These are phyloP conservation scores for Penicillium lagena DNA, from an alignment of 495 filamentous ascomycete species.

Conservation along the genomic window DNA sequence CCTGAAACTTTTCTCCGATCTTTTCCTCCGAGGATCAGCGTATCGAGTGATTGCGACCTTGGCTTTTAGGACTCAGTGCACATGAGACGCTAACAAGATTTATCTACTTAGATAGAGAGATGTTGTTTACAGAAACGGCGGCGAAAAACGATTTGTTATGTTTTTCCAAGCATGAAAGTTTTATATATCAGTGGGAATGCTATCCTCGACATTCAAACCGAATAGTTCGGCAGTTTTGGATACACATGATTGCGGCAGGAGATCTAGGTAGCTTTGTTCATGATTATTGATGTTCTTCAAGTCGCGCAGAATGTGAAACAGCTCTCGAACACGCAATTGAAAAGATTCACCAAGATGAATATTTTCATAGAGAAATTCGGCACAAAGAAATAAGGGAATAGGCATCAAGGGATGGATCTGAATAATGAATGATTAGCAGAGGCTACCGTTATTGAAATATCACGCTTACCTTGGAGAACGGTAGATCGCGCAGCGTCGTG, in stretches of 20 bases:
- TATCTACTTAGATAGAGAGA: too few relatives aligned
- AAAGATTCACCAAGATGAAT: slow-evolving; percentile 2
- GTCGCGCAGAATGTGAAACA: slow-evolving; percentile 3
- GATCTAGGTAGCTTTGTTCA: slow-evolving; percentile 13
- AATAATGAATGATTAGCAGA: not conserved
- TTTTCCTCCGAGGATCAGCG: too few relatives aligned
- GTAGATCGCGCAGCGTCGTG: slow-evolving; percentile 34
- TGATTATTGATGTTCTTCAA: slow-evolving; percentile 16
- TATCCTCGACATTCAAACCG: not conserved
- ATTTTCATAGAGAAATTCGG: slow-evolving; percentile 7
- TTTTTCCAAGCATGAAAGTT: not conserved
- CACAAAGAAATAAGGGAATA: slow-evolving; percentile 9
- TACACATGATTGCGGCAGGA: slow-evolving; percentile 11
- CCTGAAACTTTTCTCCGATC: too few relatives aligned
- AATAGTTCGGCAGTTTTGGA: slow-evolving; percentile 7
- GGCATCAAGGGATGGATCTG: slow-evolving; percentile 14
- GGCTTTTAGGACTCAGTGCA: too few relatives aligned
- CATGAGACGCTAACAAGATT: too few relatives aligned
- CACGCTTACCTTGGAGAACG: slow-evolving; percentile 27
- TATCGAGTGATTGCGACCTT: too few relatives aligned
- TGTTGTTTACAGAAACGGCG: too few relatives aligned
- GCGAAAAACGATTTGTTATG: not conserved
- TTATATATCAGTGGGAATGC: not conserved
- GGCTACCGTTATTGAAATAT: not conserved
- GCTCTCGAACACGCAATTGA: slow-evolving; percentile 2